phyloP scores from a whole-genome alignment of 495 filamentous ascomycete species.

The Cairneyella variabilis region DNA sequence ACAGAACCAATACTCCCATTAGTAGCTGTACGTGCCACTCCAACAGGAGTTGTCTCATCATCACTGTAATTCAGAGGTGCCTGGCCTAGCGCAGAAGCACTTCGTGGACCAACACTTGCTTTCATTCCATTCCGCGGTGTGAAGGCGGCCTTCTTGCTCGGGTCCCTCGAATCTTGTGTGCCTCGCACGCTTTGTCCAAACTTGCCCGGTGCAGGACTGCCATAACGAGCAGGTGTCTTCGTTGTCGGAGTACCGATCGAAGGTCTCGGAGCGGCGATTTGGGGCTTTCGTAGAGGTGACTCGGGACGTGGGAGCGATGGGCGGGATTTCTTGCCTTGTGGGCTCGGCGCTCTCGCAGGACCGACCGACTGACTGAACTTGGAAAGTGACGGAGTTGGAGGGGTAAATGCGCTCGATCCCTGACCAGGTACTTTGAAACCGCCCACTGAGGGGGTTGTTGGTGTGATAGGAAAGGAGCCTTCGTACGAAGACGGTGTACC shows the following conservation, averaged over 20 bases:
- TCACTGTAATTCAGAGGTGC: constrained; percentile 38
- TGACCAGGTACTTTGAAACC: constrained; percentile 49
- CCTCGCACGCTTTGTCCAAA: constrained; percentile 62
- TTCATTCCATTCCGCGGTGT: constrained; percentile 41
- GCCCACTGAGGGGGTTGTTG: constrained; percentile 57
- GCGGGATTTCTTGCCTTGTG: constrained; percentile 63
- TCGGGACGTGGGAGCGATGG: constrained; percentile 84
- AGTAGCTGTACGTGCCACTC: constrained; percentile 45
- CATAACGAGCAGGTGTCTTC: constrained; percentile 46
- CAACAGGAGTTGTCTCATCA: constrained; percentile 57
- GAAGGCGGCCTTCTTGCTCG: constrained; percentile 42
- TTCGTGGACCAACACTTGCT: constrained; percentile 48
- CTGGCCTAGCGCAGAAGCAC: constrained; percentile 47
- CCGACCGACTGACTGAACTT: constrained; percentile 88
- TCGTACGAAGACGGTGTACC: constrained; percentile 54
- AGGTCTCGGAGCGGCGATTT: constrained; percentile 44
- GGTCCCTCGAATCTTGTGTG: constrained; percentile 52
- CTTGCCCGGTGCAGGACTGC: constrained; percentile 63
- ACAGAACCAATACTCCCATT: constrained; percentile 44
- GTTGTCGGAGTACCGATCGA: constrained; percentile 48
- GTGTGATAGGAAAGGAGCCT: constrained; percentile 60
- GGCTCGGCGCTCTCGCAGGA: constrained; percentile 67
- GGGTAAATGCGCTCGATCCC: constrained; percentile 51
- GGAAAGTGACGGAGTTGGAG: constrained; percentile 58
- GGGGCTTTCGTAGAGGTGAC: constrained; percentile 65